Evolutionary conservation across 345 rosid species (phyloP), one percentile per base, ranked within the genome.

Genomic region (Sisymbrium irio): DNA sequence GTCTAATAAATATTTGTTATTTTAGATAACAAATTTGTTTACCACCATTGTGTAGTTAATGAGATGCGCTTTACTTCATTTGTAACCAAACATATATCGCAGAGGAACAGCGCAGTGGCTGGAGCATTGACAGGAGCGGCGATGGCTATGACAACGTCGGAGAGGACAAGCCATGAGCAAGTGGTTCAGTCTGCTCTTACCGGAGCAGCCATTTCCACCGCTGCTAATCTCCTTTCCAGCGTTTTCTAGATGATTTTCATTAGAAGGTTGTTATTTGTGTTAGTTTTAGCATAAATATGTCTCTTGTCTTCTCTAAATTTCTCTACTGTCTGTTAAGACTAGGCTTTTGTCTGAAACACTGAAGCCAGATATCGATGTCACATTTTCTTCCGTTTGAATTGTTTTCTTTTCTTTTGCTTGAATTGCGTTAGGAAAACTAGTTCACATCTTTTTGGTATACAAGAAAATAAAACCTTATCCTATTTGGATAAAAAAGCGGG

Each of bases 111-210:
- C 32, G 92, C 88, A 2, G 88, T 92, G 15, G 99, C 97, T 0
- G 99, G 99, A 78, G 99, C 97, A 13, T 57, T 94, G 35, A 94
- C 99, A 2, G 99, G 99, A 3, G 79, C 67, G 55, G 90, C 99
- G 0, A 47, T 94, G 39, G 98, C 92, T 5, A 85, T 92, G 17
- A 83, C 96, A 3, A 83, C 96, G 3, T 33, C 88, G 0, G 92
- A 89, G 14, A 83, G 82, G 36, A 51, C 85, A 19, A 85, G 89
- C 68, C 97, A 91, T 19, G 93, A 92, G 82, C 92, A 88, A 75
- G 80, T 88, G 32, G 92, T 87, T 77, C 97, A 86, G 60, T 86
- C 89, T 39, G 97, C 99, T 39, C 85, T 94, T 32, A 94, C 97
- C 0, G 99, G 99, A 50, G 99, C 99, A 19, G 97, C 97, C 1